Conservation (phyloP, 257 asterid species). For the Solanum etuberosum region DNA sequence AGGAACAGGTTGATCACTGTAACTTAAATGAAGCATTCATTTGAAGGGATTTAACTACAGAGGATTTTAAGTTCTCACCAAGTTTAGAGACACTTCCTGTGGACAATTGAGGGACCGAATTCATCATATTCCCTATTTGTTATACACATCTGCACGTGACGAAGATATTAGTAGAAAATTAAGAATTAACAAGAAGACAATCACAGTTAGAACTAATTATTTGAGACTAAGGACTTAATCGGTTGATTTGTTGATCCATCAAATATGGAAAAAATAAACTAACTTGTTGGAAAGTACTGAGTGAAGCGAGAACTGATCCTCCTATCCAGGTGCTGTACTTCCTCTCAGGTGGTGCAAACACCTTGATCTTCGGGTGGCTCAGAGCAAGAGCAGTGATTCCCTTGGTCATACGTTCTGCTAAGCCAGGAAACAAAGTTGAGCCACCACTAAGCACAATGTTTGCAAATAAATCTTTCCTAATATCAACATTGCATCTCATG, state of each 20-base stretch:
- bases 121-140: neutral
- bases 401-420: neutral
- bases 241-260: too few species aligned
- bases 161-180: too few species aligned
- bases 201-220: too few species aligned
- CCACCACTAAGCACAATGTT: neutral
- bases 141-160: neutral
- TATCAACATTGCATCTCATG: neutral
- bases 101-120: neutral
- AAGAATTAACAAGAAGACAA: too few species aligned
- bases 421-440: neutral
- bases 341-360: neutral
- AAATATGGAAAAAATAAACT: too few species aligned
- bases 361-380: neutral
- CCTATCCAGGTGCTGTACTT: neutral
- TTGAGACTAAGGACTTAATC: too few species aligned
- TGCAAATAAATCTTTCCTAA: neutral
- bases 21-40: too few species aligned
- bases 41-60: too few species aligned
- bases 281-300: too few species aligned
- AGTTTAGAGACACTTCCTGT: neutral
- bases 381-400: neutral
- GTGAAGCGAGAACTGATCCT: neutral
- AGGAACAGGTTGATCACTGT: too few species aligned
- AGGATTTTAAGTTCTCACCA: neutral